These are phyloP conservation scores for Pulveroboletus sp. DNA, from an alignment of 768 basidiomycete genomes.

Conservation along the genomic window DNA sequence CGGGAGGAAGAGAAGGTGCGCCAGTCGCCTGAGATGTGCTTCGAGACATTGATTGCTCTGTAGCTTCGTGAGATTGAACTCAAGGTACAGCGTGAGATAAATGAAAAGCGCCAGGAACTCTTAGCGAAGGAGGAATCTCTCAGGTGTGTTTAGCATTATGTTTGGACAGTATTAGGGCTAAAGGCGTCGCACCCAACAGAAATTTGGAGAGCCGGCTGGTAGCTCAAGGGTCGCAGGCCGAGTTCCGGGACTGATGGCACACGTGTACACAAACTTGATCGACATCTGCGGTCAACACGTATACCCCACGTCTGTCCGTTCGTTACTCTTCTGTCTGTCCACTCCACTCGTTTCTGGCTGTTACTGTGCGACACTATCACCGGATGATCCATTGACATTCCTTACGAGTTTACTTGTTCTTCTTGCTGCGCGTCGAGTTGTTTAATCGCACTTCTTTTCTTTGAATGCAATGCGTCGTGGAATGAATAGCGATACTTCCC, in stretches of 20 bases:
- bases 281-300: conserved; percentile 26
- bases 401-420: conserved; percentile 28
- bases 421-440: conserved; percentile 24
- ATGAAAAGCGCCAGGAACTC: conserved; percentile 94
- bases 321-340: conserved; percentile 35
- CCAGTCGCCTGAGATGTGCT: neutral
- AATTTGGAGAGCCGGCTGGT: conserved; percentile 89
- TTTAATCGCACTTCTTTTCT: conserved; percentile 18
- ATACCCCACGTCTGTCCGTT: conserved; percentile 33
- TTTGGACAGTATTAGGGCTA: neutral
- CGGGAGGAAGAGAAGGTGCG: conserved; percentile 91
- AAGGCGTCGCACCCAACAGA: conserved; percentile 34
- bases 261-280: conserved; percentile 18
- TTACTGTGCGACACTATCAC: conserved; percentile 32
- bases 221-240: conserved; percentile 78
- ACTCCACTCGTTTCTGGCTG: conserved; percentile 30
- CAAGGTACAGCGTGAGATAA: conserved; percentile 96
- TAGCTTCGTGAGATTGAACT: conserved; percentile 96
- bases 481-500: conserved; percentile 4
- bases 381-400: conserved; percentile 37
- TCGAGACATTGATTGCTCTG: conserved; percentile 11
- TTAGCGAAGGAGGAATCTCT: conserved; percentile 95
- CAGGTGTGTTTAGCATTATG: conserved; percentile 44
- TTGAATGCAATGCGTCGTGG: conserved; percentile 3
- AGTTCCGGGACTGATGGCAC: conserved; percentile 62